Evolutionary conservation across 768 basidiomycete genomes (phyloP).

Genomic region (Gloeophyllum trabeum): DNA sequence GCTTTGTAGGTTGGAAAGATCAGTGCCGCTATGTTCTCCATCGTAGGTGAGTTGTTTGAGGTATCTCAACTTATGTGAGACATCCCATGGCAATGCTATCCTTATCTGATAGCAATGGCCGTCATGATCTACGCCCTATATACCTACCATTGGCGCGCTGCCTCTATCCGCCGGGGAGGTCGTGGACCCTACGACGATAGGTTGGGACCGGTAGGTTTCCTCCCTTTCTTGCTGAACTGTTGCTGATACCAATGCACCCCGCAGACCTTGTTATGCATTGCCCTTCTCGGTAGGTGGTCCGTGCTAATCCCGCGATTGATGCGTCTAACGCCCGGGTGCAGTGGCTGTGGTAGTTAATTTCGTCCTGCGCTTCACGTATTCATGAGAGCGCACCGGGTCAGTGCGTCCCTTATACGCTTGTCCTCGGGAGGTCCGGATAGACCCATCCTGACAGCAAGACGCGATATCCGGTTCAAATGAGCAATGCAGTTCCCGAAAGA

Average conservation of each 20-base stretch:
- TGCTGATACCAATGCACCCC: constrained; percentile 3
- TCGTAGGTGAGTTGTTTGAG: constrained; percentile 68
- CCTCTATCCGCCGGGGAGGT: constrained; percentile 83
- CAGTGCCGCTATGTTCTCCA: constrained; percentile 91
- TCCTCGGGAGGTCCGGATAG: too few relatives aligned
- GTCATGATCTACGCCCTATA: constrained; percentile 96
- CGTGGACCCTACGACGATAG: constrained; percentile 96
- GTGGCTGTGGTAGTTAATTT: constrained; percentile 84
- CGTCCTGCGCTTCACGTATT: constrained; percentile 60
- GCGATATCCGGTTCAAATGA: too few relatives aligned
- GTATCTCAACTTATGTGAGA: not conserved
- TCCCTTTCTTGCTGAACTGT: constrained; percentile 5
- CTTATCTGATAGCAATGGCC: constrained; percentile 60
- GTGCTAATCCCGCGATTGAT: not conserved
- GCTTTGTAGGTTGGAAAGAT: constrained; percentile 75
- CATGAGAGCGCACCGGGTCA: too few relatives aligned
- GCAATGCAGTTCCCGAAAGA: too few relatives aligned
- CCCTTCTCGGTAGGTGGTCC: constrained; percentile 53
- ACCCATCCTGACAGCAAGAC: too few relatives aligned
- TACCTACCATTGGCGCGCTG: constrained; percentile 94
- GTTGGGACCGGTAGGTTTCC: constrained; percentile 79
- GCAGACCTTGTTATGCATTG: constrained; percentile 75
- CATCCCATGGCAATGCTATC: not conserved
- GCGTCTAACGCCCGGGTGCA: constrained; percentile 18
- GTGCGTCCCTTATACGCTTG: too few relatives aligned